Evolutionary conservation across 192 early-diverging fungal species (phyloP).

Genomic region (Backusella australiensis): DNA sequence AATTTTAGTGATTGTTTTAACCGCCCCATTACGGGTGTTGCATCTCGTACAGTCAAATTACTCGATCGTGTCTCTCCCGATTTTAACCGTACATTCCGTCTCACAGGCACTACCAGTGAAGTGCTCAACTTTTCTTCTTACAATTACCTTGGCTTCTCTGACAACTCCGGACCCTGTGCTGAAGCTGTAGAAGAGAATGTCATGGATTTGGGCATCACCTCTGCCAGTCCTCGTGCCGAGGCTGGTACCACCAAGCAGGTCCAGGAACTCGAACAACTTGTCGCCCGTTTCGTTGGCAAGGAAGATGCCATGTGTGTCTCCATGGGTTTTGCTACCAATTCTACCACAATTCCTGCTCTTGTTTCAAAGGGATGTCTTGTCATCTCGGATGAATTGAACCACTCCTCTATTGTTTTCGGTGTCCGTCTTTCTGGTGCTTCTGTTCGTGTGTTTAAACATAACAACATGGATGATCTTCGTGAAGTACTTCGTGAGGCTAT

Average conservation of each 20-base stretch:
- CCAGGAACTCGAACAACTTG: slow-evolving; percentile 76
- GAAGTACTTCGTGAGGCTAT: slow-evolving; percentile 81
- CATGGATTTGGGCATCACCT: slow-evolving; percentile 67
- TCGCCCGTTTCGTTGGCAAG: slow-evolving; percentile 88
- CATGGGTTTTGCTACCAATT: slow-evolving; percentile 98
- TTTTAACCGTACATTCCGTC: slow-evolving; percentile 78
- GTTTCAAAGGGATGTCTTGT: slow-evolving; percentile 85
- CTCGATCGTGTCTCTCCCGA: slow-evolving; percentile 85
- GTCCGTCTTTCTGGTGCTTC: slow-evolving; percentile 87
- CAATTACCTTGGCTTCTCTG: slow-evolving; percentile 98
- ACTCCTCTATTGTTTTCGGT: slow-evolving; percentile 91
- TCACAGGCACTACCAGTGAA: slow-evolving; percentile 78
- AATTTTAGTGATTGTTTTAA: slow-evolving; percentile 80
- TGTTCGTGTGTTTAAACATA: slow-evolving; percentile 94
- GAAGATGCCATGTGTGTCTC: slow-evolving; percentile 85
- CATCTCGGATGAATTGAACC: slow-evolving; percentile 95
- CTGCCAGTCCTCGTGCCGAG: slow-evolving; percentile 68
- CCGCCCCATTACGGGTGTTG: slow-evolving; percentile 90
- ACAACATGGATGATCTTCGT: slow-evolving; percentile 81
- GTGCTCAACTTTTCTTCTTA: slow-evolving; percentile 94
- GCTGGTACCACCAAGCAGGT: slow-evolving; percentile 70
- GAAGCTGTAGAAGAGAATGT: slow-evolving; percentile 86
- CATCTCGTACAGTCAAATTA: slow-evolving; percentile 82
- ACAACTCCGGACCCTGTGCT: slow-evolving; percentile 89
- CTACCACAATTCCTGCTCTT: slow-evolving; percentile 88